These are phyloP conservation scores for Tolypocladium ophioglossoides DNA, from an alignment of 2,329 filamentous ascomycete genomes.

Conservation along the genomic window DNA sequence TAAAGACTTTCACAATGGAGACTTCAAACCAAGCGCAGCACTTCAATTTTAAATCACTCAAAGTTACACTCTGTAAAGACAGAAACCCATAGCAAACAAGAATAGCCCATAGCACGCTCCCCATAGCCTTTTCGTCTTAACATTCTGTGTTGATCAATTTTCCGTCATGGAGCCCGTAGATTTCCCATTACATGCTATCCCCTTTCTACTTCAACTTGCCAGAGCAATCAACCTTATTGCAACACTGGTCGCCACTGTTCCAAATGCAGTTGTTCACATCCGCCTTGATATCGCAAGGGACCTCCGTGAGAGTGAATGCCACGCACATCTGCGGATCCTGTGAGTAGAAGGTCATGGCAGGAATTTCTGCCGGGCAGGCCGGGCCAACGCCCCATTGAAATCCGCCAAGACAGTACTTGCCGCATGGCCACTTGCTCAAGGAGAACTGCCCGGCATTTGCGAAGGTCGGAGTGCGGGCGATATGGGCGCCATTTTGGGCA, in stretches of 20 bases:
- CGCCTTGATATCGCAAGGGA: constrained; percentile 9
- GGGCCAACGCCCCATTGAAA: constrained; percentile 5
- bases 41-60: too few relatives aligned
- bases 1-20: too few relatives aligned
- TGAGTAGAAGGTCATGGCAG: constrained; percentile 9
- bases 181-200: neutral
- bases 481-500: constrained; percentile 5
- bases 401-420: constrained; percentile 9
- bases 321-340: constrained; percentile 7
- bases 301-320: constrained; percentile 7
- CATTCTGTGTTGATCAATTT: too few relatives aligned
- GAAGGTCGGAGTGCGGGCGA: constrained; percentile 4
- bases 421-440: constrained; percentile 11
- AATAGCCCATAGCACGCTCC: too few relatives aligned
- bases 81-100: too few relatives aligned
- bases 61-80: too few relatives aligned
- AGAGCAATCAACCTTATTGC: constrained; percentile 4
- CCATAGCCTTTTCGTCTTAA: too few relatives aligned
- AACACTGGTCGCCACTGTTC: constrained; percentile 6
- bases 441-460: constrained; percentile 7
- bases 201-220: neutral
- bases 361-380: constrained; percentile 6
- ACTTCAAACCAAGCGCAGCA: too few relatives aligned
- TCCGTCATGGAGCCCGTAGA: neutral
- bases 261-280: constrained; percentile 9